Percentiles rank a stretch among this genome's conserved stretches.
Conservation (phyloP, 495 filamentous ascomycete genomes). For the Geopyxis carbonaria region DNA sequence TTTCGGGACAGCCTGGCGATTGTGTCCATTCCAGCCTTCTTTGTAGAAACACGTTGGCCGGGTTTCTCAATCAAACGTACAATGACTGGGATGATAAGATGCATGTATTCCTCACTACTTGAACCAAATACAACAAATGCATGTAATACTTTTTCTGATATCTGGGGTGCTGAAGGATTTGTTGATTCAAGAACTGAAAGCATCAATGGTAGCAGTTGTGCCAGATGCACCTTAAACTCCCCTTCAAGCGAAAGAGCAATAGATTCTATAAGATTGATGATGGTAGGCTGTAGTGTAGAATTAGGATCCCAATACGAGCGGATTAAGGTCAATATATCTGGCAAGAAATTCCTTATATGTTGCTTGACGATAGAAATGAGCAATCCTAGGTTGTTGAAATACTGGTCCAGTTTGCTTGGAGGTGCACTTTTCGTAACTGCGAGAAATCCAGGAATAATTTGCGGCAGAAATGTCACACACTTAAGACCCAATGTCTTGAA, state of each 20-base stretch:
- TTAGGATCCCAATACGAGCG: conserved; percentile 71
- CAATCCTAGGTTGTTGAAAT: conserved; percentile 88
- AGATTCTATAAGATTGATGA: conserved; percentile 76
- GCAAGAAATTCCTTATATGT: conserved; percentile 79
- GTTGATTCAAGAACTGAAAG: conserved; percentile 83
- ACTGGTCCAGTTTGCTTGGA: conserved; percentile 61
- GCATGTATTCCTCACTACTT: conserved; percentile 96
- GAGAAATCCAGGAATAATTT: conserved; percentile 87
- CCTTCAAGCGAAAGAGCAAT: conserved; percentile 86
- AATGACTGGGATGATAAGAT: conserved; percentile 92
- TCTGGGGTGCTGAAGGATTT: conserved; percentile 39
- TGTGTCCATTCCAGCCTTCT: conserved; percentile 83
- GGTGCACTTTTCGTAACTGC: conserved; percentile 64
- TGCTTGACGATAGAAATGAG: conserved; percentile 89
- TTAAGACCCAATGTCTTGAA: conserved; percentile 90
- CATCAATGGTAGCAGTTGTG: conserved; percentile 76
- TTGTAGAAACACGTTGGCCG: conserved; percentile 55
- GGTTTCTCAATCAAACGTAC: conserved; percentile 78
- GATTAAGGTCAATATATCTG: conserved; percentile 64
- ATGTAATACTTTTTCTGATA: conserved; percentile 77
- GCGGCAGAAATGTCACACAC: conserved; percentile 80
- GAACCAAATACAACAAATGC: conserved; percentile 93
- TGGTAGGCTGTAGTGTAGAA: conserved; percentile 66
- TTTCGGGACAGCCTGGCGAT: conserved; percentile 85
- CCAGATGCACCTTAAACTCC: conserved; percentile 91